Evolutionary conservation across 306 rosid genomes (phyloP), one percentile per base, ranked within the genome.

Genomic region (Sphenostylis stenocarpa): DNA sequence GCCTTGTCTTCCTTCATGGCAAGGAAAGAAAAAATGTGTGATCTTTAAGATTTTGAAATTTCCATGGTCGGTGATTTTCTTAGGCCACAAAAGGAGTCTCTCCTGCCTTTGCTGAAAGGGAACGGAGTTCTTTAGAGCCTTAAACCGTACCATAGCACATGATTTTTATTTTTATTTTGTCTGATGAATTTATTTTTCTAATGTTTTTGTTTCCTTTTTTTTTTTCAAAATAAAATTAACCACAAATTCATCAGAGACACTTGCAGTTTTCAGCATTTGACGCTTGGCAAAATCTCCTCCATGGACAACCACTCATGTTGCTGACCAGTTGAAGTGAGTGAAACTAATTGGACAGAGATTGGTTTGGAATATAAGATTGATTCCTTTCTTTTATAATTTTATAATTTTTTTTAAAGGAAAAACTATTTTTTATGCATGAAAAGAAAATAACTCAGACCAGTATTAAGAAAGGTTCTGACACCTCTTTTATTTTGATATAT

Each of bases 31-130:
- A 9, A 73, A 58, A 24, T 57, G 57, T 74, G 76, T 73, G 67
- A 24, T 57, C 7, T 13, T 36, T 58, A 48, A 36, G 47, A 51
- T 51, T 16, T 62, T 16, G 49, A 70, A 38, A 43, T 63, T 6
- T 28, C 36, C 75, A 26, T 76, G 74, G 82, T 64, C 70, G 78
- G 82, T 77, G 70, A 70, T 70, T 76, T 62, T 52, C n/a, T 76
- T 49, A 33, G 28, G 13, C 34, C 62, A 12, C 38, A 43, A 61
- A 62, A 75, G 34, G 65, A 45, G 45, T 80, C 76, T 39, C 63
- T 23, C 5, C 19, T 62, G 29, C 53, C 74, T 76, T 71, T 7
- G 26, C 36, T 63, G 12, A 76, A 63, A 76, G 75, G 78, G 74
- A 39, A 76, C 1, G 0, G 19, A 68, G 55, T 81, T 68, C 73